A percentile compares a stretch with the other conserved stretches of the same genome.
Evolutionary conservation across 2,329 filamentous ascomycete genomes (phyloP).

Genomic region (Claviceps fusiformis): DNA sequence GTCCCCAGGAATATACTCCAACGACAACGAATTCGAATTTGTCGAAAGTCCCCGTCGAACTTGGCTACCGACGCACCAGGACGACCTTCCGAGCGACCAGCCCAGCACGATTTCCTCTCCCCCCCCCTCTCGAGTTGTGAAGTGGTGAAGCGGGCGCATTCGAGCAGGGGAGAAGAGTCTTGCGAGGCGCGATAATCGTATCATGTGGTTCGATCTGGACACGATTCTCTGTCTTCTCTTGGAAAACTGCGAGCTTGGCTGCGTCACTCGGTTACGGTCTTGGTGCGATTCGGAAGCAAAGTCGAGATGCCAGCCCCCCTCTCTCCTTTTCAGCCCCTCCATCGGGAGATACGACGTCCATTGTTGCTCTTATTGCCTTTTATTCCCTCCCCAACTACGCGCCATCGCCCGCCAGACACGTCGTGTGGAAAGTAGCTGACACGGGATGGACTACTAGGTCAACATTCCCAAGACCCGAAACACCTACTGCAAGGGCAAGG

Average conservation of each 20-base stretch:
- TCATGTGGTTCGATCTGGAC: background rate
- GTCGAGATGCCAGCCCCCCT: background rate
- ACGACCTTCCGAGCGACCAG: constrained; percentile 11
- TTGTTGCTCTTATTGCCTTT: too few species aligned
- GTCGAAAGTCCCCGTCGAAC: constrained; percentile 5
- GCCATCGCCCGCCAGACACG: background rate
- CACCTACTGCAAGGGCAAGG: constrained; percentile 95
- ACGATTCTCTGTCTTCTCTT: background rate
- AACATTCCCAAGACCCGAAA: constrained; percentile 97
- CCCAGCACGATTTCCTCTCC: background rate
- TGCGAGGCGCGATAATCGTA: background rate
- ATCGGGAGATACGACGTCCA: too few species aligned
- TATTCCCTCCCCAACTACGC: background rate
- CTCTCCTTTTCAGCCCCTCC: too few species aligned
- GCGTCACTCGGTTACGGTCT: background rate
- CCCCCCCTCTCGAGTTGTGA: too few species aligned
- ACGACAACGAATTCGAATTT: background rate
- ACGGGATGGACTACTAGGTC: constrained; percentile 42
- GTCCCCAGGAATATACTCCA: background rate
- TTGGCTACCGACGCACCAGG: constrained; percentile 15
- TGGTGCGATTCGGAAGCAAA: background rate
- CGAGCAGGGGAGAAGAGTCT: background rate
- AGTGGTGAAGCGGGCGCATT: background rate
- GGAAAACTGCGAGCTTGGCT: background rate
- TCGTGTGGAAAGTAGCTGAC: constrained; percentile 3